Evolutionary conservation across 805 yeast genomes (phyloP), one percentile per base, ranked within the genome.

Genomic region (Candida nemodendra): DNA sequence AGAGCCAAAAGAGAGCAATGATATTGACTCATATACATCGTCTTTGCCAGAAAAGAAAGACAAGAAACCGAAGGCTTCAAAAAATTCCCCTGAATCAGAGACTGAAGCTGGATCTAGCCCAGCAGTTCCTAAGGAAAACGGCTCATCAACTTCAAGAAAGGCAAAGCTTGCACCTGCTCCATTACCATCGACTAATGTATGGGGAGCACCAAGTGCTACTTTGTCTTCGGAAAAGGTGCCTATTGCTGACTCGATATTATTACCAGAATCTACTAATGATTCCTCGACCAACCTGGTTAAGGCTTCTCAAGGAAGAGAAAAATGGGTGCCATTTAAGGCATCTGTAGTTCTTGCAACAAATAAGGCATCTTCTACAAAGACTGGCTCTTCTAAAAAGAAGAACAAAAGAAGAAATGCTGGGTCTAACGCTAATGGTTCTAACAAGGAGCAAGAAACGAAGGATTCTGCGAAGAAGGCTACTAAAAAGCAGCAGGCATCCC

Each of bases 311-410:
- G 79, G 79, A 39, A 78, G 75, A 52, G 83, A 77, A 51, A 84
- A 82, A 57, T 81, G 87, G 86, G 74, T 80, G 27, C 87, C 87
- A n/a, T 77, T 74, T 57, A 72, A 77, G 49, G 84, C 76, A 28
- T 55, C 62, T 14, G 75, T 74, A 32, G 72, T 71, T 18, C 65
- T 74, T 27, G 65, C 72, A 15, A 39, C 60, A 2, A 45, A 44
- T 30, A 51, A 48, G 33, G 24, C 37, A 3, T 18, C 33, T 15
- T 18, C 43, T 8, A 32, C 38, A 18, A 47, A 45, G 19, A 38
- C 40, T 18, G 45, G 43, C 7, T 30, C 49, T 9, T 36, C 44
- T 18, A 54, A 53, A 42, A 51, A 50, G 42, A 52, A 51, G 36
- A 48, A 36, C 35, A 54, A 51, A 45, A 51, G 44, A 39, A 51